Evolutionary conservation across 768 basidiomycete genomes (phyloP), one percentile per base, ranked within the genome.

Genomic region (Epithele typhae): DNA sequence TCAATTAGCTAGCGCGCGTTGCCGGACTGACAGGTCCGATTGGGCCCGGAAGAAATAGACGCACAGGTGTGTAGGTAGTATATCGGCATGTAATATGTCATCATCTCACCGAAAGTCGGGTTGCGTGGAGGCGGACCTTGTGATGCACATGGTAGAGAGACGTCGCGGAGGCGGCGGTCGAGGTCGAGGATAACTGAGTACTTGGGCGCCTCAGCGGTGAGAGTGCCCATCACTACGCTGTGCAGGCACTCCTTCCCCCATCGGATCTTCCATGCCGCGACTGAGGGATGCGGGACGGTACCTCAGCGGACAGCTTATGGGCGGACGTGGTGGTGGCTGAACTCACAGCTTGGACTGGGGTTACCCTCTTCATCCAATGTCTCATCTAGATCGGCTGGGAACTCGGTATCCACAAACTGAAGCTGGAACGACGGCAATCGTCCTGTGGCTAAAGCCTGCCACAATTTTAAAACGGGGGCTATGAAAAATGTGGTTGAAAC

Each of bases 1-100:
- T 6, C 79, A 81, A 54, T 79, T 30, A 14, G 27, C 85, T 45
- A 70, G 22, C 22, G 4, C 23, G 11, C n/a, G 25, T 14, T 24
- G 77, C 53, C 9, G 30, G 9, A 32, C 79, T 82, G 61, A 76
- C 78, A 63, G 10, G 30, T 24, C 9, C 22, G 4, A 40, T 6
- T 19, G 22, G 7, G 3, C 2, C 18, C 8, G 25, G 25, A 25
- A 21, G 10, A 15, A 18, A 30, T 53, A 54, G 62, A 58, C 81
- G 57, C 55, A 87, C 86, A 79, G 27, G 82, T 68, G 55, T 84
- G 77, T 1, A 81, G 75, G 60, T 87, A 88, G 57, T 87, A 87
- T 25, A 64, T 70, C 1, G 86, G 82, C 86, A 87, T 87, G 56
- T 77, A 86, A 61, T 82, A 76, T 27, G 75, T 77, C 86, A 88